phyloP scores from a whole-genome alignment of 257 asterid species.

The Echium plantagineum region DNA sequence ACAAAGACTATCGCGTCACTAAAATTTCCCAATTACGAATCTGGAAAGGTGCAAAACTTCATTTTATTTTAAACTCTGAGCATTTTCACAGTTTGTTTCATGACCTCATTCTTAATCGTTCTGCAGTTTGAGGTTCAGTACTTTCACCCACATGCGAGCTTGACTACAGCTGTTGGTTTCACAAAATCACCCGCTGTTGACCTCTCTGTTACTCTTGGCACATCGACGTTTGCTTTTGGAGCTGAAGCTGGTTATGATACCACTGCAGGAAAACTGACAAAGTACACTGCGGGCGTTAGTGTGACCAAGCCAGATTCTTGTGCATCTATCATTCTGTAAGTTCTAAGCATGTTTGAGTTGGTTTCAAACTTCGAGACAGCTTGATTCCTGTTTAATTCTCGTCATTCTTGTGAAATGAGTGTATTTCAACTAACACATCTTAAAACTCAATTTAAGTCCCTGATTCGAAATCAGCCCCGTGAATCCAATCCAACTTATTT shows the following conservation, averaged over 20 bases:
- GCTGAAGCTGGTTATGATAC: slow-evolving; percentile 66
- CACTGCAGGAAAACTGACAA: slow-evolving; percentile 34
- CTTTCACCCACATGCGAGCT: slow-evolving; percentile 58
- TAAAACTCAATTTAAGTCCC: neutral
- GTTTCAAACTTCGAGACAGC: neutral
- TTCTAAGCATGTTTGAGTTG: neutral
- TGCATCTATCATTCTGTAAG: slow-evolving; percentile 53
- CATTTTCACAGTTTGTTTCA: neutral
- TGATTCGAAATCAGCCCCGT: neutral
- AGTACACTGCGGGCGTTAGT: slow-evolving; percentile 54
- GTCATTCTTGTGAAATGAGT: neutral
- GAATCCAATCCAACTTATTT: neutral
- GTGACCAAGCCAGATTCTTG: slow-evolving; percentile 47
- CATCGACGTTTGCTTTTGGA: slow-evolving; percentile 59
- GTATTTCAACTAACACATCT: neutral
- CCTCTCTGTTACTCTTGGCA: slow-evolving; percentile 48
- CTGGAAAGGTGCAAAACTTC: slow-evolving; percentile 62
- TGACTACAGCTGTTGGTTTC: slow-evolving; percentile 48
- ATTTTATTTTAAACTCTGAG: neutral
- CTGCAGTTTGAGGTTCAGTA: slow-evolving; percentile 50
- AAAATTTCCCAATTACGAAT: slow-evolving; percentile 62
- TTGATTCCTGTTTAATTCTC: too few species aligned
- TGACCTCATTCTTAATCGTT: neutral
- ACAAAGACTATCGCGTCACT: slow-evolving; percentile 61
- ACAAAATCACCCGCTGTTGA: slow-evolving; percentile 45